Percentiles rank a stretch among this genome's conserved stretches.
Conservation (phyloP, 371 early-diverging fungal genomes). For the Blakeslea trispora region DNA sequence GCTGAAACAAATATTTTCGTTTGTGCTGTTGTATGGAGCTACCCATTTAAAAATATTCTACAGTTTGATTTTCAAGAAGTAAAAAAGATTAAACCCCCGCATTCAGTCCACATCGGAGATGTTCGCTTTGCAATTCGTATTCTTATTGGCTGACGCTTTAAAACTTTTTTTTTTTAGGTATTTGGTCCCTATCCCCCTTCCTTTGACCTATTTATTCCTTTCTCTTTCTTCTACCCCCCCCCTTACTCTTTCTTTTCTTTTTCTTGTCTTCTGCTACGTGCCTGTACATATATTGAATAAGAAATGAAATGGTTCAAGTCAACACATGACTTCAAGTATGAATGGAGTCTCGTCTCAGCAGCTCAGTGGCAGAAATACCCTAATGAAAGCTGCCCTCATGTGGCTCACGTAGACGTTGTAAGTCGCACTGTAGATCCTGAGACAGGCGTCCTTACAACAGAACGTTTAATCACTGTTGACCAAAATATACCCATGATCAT, state of each 20-base stretch:
- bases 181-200: neutral
- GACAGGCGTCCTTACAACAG: conserved; percentile 81
- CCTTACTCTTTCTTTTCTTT: too few relatives aligned
- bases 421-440: conserved; percentile 75
- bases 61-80: too few relatives aligned
- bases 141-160: neutral
- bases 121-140: neutral
- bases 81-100: too few relatives aligned
- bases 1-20: too few relatives aligned
- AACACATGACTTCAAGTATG: conserved; percentile 64
- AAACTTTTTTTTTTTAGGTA: neutral
- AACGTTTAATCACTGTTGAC: conserved; percentile 80
- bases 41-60: too few relatives aligned
- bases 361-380: conserved; percentile 97
- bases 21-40: too few relatives aligned
- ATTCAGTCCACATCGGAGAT: too few relatives aligned
- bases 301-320: conserved; percentile 76
- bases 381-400: conserved; percentile 85
- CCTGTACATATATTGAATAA: too few relatives aligned
- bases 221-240: too few relatives aligned
- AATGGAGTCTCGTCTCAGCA: conserved; percentile 82
- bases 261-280: too few relatives aligned
- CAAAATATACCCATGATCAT: conserved; percentile 81
- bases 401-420: conserved; percentile 85
- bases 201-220: neutral